Base-by-base conservation (phyloP, 2,329 filamentous ascomycete genomes). In the Fusarium cyanostomum region DNA sequence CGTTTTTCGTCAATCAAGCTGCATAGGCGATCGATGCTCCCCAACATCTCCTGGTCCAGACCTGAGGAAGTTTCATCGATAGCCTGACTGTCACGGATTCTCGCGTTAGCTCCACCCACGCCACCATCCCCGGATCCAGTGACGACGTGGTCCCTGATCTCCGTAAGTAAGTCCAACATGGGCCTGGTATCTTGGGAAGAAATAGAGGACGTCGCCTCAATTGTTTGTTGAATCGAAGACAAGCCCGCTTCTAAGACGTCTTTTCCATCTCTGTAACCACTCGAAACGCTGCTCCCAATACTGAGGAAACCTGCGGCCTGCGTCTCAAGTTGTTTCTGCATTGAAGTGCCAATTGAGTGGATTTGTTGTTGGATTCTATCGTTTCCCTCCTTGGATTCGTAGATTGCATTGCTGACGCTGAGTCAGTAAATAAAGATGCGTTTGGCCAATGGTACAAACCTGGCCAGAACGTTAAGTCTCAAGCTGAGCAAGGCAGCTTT, bases 401-500 rank as follows among this genome's bases (percentile, higher is more conserved):
- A 52, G 4, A 42, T 13, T 1, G 3, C n/a, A 9, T 51, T 42
- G 26, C 59, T 56, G 3, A 3, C 3, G 5, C 8, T 12, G 13
- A 1, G 7, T 51, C 6, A 34, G 33, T 39, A 6, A 51, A 35
- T 3, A n/a, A 9, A 3, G 2, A n/a, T 10, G 2, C 8, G 6
- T 1, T 9, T 3, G 3, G n/a, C 24, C 11, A 33, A 18, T 3
- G 7, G 5, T 33, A 27, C 15, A 16, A 11, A 53, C 57, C 52
- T 52, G 2, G 42, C 43, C 18, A 56, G 24, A 8, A 48, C 28
- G 15, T 33, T 44, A 34, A 60, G 26, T n/a, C 53, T 44, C 3
- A 48, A 1, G 10, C 11, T 51, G 12, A 61, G 28, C 30, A 52
- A 18, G 7, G 27, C 12, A 10, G 37, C 33, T 11, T 45, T 30